A percentile compares a stretch with the other conserved stretches of the same genome.
Evolutionary conservation across 2,329 filamentous ascomycete genomes (phyloP).

Genomic region (Alternaria alternata): DNA sequence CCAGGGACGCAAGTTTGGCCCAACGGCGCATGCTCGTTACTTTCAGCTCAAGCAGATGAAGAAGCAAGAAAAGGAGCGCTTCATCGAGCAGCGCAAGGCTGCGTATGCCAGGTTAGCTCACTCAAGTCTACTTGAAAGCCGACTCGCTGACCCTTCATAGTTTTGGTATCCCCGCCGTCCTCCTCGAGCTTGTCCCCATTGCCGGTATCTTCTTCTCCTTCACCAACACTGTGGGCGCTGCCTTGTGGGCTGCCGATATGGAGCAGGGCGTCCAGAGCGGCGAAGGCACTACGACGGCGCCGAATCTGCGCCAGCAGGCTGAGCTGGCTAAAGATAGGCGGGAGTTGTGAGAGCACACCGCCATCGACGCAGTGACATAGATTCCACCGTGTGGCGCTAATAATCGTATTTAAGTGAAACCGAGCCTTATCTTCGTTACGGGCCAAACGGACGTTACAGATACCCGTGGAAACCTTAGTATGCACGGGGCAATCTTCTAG

Average conservation of each 20-base stretch:
- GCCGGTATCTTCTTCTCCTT: constrained; percentile 85
- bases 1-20: constrained; percentile 66
- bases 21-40: constrained; percentile 70
- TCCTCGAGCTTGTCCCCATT: constrained; percentile 86
- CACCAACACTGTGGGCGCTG: constrained; percentile 90
- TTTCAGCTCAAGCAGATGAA: constrained; percentile 92
- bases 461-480: constrained; percentile 49
- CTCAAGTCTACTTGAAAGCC: background rate
- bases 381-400: constrained; percentile 18
- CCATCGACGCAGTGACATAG: background rate
- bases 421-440: constrained; percentile 17
- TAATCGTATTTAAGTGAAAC: constrained; percentile 13
- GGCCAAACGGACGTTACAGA: constrained; percentile 28
- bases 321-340: constrained; percentile 42
- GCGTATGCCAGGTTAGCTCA: constrained; percentile 76
- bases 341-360: constrained; percentile 41
- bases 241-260: constrained; percentile 91
- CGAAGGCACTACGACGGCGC: constrained; percentile 41
- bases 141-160: constrained; percentile 13
- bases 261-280: constrained; percentile 56
- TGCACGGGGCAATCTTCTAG: constrained; percentile 42
- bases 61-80: constrained; percentile 68
- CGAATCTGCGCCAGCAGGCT: constrained; percentile 47
- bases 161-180: constrained; percentile 78
- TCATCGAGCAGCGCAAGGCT: constrained; percentile 73